Evolutionary conservation across 2,329 filamentous ascomycete genomes (phyloP).

Genomic region (Trichoderma sp.): DNA sequence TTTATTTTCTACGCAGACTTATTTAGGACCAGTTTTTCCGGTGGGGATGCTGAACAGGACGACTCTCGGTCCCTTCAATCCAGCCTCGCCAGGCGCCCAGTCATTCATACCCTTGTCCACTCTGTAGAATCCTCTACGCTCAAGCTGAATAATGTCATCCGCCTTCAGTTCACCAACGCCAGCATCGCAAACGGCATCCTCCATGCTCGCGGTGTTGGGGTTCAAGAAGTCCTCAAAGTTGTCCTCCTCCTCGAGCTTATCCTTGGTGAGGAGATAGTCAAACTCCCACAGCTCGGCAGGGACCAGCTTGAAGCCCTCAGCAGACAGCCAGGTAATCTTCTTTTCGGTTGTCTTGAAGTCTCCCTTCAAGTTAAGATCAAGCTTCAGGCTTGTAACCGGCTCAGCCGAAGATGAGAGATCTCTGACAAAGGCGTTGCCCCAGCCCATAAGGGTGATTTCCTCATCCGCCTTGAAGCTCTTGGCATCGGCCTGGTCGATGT

Average conservation of each 20-base stretch:
- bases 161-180: slow-evolving; percentile 78
- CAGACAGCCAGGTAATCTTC: slow-evolving; percentile 92
- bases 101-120: slow-evolving; percentile 67
- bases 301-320: slow-evolving; percentile 72
- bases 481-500: slow-evolving; percentile 86
- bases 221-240: slow-evolving; percentile 82
- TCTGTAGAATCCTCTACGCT: slow-evolving; percentile 89
- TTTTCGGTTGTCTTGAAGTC: slow-evolving; percentile 95
- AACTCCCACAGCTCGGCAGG: slow-evolving; percentile 90
- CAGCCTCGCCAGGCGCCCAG: slow-evolving; percentile 54
- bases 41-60: slow-evolving; percentile 62
- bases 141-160: slow-evolving; percentile 92
- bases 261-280: slow-evolving; percentile 93
- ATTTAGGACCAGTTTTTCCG: slow-evolving; percentile 40
- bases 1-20: slow-evolving; percentile 8
- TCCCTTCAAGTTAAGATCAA: slow-evolving; percentile 87
- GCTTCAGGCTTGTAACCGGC: slow-evolving; percentile 68
- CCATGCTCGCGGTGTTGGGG: slow-evolving; percentile 71
- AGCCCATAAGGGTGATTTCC: slow-evolving; percentile 95
- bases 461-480: slow-evolving; percentile 79
- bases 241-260: slow-evolving; percentile 88
- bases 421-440: slow-evolving; percentile 85
- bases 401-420: slow-evolving; percentile 57
- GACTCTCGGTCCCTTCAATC: slow-evolving; percentile 49
- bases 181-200: slow-evolving; percentile 75